Conservation (phyloP, 2,329 filamentous ascomycete genomes). For the Plectosphaerella cucumerina region DNA sequence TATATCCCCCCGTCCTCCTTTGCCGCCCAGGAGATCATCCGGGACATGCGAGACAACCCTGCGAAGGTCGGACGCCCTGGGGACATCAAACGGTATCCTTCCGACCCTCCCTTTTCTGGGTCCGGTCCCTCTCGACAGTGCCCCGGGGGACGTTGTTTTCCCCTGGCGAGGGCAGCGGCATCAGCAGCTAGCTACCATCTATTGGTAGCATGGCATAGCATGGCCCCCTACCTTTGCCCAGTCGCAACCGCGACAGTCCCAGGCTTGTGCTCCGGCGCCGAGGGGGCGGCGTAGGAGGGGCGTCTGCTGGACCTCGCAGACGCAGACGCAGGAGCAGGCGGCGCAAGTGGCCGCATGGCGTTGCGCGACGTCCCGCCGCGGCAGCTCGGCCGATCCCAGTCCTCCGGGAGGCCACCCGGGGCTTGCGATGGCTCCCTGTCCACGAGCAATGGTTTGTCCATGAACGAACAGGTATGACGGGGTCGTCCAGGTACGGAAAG, state of each 20-base stretch:
- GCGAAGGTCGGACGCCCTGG: neutral
- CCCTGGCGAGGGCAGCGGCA: too few species aligned
- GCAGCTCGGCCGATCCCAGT: neutral
- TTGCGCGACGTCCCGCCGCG: neutral
- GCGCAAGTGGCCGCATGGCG: neutral
- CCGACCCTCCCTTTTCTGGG: neutral
- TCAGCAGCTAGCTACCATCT: too few species aligned
- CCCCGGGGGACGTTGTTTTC: too few species aligned
- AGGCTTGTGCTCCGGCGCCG: too few species aligned
- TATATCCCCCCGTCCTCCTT: neutral
- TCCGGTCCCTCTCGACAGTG: neutral
- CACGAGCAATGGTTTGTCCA: slow-evolving; percentile 1
- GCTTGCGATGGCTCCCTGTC: neutral
- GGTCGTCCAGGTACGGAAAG: too few species aligned
- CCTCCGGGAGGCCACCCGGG: neutral
- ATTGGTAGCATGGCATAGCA: too few species aligned
- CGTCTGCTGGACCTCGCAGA: too few species aligned
- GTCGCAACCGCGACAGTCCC: too few species aligned
- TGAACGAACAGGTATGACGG: slow-evolving; percentile 1
- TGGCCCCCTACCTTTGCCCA: too few species aligned
- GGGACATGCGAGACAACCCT: neutral
- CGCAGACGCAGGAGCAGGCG: neutral
- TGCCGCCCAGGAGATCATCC: too few species aligned
- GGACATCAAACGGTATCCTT: neutral
- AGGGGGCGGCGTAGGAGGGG: too few species aligned